Conservation (phyloP, 2,329 filamentous ascomycete species). For the Cladorrhinum sp. region DNA sequence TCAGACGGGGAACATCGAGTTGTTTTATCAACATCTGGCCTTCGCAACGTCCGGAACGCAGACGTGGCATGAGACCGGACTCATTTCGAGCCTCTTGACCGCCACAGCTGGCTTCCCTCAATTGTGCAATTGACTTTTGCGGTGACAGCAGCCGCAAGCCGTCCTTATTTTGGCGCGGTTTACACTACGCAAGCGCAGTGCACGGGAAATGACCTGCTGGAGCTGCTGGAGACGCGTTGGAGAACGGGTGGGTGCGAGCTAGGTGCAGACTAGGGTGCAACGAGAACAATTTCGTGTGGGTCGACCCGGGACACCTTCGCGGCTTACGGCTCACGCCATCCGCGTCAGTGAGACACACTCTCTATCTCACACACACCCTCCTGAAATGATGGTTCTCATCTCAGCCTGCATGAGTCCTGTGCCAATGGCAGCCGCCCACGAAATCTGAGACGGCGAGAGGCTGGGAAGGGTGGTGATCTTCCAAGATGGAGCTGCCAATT, state of each 20-base stretch:
- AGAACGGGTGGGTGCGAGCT: background rate
- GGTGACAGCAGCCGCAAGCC: background rate
- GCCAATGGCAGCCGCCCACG: constrained; percentile 31
- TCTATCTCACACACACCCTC: background rate
- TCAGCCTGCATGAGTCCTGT: constrained; percentile 3
- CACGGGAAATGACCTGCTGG: background rate
- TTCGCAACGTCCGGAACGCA: background rate
- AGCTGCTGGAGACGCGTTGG: background rate
- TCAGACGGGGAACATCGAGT: background rate
- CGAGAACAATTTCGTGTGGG: too few species aligned
- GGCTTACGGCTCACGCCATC: constrained; percentile 1
- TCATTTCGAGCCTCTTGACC: background rate
- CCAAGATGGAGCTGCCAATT: constrained; percentile 22
- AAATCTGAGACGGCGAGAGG: constrained; percentile 24
- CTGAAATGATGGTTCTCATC: constrained; percentile 12
- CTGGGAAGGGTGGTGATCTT: constrained; percentile 22
- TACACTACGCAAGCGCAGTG: background rate
- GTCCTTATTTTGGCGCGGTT: background rate
- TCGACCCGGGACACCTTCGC: background rate
- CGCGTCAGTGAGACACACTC: background rate
- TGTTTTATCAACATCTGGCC: constrained; percentile 1
- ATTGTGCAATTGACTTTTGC: background rate
- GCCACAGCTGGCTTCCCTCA: background rate
- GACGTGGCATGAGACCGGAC: background rate
- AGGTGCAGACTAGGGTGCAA: too few species aligned